phyloP scores from a whole-genome alignment of 805 yeast genomes.

The Barnettozyma wickerhamii region DNA sequence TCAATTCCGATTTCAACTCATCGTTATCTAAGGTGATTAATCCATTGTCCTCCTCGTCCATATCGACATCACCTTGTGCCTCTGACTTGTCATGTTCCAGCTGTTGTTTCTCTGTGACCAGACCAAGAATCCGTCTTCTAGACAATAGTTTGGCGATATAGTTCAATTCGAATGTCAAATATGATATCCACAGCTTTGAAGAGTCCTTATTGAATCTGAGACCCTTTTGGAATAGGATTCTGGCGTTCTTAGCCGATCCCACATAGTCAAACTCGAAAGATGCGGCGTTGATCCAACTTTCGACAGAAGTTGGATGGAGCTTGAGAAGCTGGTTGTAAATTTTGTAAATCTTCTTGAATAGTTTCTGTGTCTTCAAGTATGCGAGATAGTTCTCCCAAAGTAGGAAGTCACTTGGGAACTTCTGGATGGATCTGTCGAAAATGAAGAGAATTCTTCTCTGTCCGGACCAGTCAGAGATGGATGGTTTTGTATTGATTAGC shows the following conservation, averaged over 20 bases:
- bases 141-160: constrained; percentile 80
- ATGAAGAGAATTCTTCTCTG: constrained; percentile 75
- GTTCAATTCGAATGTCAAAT: constrained; percentile 82
- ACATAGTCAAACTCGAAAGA: constrained; percentile 88
- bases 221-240: constrained; percentile 80
- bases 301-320: constrained; percentile 86
- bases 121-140: constrained; percentile 77
- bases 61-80: constrained; percentile 29
- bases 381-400: constrained; percentile 77
- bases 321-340: constrained; percentile 75
- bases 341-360: constrained; percentile 67
- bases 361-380: constrained; percentile 61
- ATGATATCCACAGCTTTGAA: constrained; percentile 72
- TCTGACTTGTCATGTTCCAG: constrained; percentile 37
- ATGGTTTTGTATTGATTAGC: constrained; percentile 52
- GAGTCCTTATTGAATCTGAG: constrained; percentile 79
- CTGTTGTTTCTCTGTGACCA: constrained; percentile 72
- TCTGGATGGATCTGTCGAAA: constrained; percentile 75
- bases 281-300: constrained; percentile 93
- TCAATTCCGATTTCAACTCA: constrained; percentile 56
- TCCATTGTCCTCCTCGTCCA: constrained; percentile 33
- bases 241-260: constrained; percentile 83
- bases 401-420: constrained; percentile 70
- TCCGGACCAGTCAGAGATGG: constrained; percentile 85
- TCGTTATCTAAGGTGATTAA: constrained; percentile 48